These are phyloP conservation scores for Curvularia sp. DNA, from an alignment of 2,329 filamentous ascomycete genomes.

Conservation along the genomic window DNA sequence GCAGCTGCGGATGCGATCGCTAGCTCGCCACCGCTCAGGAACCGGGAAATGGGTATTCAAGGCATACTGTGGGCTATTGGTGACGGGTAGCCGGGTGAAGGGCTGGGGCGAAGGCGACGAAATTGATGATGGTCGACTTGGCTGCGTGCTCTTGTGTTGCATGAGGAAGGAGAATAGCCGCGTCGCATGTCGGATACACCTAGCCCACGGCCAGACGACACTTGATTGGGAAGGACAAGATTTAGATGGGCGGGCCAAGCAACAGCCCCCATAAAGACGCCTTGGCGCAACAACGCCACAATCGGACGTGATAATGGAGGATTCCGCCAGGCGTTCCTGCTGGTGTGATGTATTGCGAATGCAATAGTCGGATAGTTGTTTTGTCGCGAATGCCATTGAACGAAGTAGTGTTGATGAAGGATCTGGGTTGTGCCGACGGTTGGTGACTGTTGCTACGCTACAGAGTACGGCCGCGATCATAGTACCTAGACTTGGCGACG, in stretches of 20 bases:
- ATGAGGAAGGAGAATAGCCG: constrained; percentile 33
- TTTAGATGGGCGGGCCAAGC: constrained; percentile 23
- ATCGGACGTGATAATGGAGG: constrained; percentile 13
- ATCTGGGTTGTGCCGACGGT: background rate
- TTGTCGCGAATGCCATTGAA: background rate
- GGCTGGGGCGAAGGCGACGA: constrained; percentile 19
- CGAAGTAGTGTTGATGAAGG: background rate
- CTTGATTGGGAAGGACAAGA: constrained; percentile 37
- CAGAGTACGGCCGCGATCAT: too few species aligned
- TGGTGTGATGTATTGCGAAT: constrained; percentile 3
- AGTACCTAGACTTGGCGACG: background rate
- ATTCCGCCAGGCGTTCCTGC: constrained; percentile 1
- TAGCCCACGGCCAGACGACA: constrained; percentile 18
- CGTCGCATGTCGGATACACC: constrained; percentile 23
- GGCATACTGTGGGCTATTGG: constrained; percentile 14
- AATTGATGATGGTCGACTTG: constrained; percentile 28
- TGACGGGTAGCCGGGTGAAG: constrained; percentile 22
- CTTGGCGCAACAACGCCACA: constrained; percentile 29
- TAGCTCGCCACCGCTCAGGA: constrained; percentile 24
- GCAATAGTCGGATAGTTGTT: background rate
- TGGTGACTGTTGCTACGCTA: background rate
- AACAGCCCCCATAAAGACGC: constrained; percentile 26
- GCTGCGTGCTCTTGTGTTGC: constrained; percentile 30
- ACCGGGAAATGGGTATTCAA: constrained; percentile 17
- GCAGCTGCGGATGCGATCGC: constrained; percentile 27